Percentiles rank a stretch among this genome's conserved stretches.
These are phyloP conservation scores for Botrytis pseudocinerea DNA, from an alignment of 2,329 filamentous ascomycete genomes.

Conservation along the genomic window DNA sequence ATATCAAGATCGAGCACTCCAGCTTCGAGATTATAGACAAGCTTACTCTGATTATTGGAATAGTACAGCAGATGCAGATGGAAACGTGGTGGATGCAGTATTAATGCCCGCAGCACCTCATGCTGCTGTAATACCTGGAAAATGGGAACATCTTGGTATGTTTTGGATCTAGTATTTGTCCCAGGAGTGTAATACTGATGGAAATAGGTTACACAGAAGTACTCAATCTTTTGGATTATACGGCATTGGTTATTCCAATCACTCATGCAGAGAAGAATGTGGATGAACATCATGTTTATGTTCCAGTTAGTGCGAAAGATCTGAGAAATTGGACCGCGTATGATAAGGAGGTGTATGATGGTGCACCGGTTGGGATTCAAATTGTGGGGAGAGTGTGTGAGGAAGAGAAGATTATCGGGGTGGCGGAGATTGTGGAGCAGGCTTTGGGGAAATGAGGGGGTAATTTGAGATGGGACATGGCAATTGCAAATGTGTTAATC, in stretches of 20 bases:
- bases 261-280: constrained; percentile 49
- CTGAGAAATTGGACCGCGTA: constrained; percentile 49
- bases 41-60: constrained; percentile 45
- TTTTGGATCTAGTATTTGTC: neutral
- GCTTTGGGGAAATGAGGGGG: constrained; percentile 21
- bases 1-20: constrained; percentile 20
- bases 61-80: constrained; percentile 18
- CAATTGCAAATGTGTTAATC: too few species aligned
- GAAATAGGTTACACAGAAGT: constrained; percentile 54
- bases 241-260: constrained; percentile 56
- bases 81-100: constrained; percentile 53
- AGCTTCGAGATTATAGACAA: constrained; percentile 9
- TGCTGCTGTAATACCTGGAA: constrained; percentile 42
- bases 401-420: constrained; percentile 55
- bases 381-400: constrained; percentile 53
- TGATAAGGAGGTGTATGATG: constrained; percentile 45
- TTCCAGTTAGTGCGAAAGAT: constrained; percentile 47
- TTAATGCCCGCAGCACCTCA: constrained; percentile 51
- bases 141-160: constrained; percentile 20
- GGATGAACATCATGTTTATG: constrained; percentile 39
- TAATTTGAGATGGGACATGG: neutral
- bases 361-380: constrained; percentile 54
- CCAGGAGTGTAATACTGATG: neutral
- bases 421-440: constrained; percentile 35
- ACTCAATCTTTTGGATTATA: constrained; percentile 64